These are phyloP conservation scores for Suhomyces bolitotheri DNA, from an alignment of 1,139 yeast species.

Conservation along the genomic window DNA sequence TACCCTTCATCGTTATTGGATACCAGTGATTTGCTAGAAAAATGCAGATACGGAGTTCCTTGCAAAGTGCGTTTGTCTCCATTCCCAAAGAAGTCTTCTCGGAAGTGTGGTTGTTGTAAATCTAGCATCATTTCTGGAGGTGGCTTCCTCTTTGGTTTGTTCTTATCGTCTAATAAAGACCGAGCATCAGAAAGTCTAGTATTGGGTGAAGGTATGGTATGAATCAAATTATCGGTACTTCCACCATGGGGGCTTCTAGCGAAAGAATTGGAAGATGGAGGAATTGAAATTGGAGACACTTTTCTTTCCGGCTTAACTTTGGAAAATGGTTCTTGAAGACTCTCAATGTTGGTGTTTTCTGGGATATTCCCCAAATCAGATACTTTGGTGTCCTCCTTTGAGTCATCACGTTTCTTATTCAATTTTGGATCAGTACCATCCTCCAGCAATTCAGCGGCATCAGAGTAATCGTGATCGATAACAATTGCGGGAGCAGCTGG, in stretches of 20 bases:
- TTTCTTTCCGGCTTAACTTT: conserved; percentile 5
- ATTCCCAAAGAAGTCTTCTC: not conserved
- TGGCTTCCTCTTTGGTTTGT: conserved; percentile 23
- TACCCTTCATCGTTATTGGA: conserved; percentile 15
- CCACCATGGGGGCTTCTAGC: conserved; percentile 17
- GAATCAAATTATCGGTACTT: conserved; percentile 12
- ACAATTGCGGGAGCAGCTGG: conserved; percentile 18
- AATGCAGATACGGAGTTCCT: conserved; percentile 2
- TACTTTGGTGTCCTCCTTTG: not conserved
- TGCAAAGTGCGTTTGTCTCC: not conserved
- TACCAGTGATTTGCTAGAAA: conserved; percentile 14
- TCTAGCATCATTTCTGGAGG: conserved; percentile 18
- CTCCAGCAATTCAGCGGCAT: conserved; percentile 2
- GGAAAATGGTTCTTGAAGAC: conserved; percentile 6
- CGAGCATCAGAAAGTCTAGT: conserved; percentile 4
- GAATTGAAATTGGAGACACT: conserved; percentile 20
- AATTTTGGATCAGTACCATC: not conserved
- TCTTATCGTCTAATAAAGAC: conserved; percentile 3
- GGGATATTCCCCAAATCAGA: conserved; percentile 4
- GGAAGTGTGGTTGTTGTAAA: not conserved
- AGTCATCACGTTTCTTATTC: not conserved
- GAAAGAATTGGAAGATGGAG: conserved; percentile 20
- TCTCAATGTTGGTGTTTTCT: conserved; percentile 1
- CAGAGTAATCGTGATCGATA: conserved; percentile 10
- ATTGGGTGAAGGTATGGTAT: conserved; percentile 10